Evolutionary conservation across 164 flowering plant species (phyloP).

Genomic region (Cinnamomum micranthum): DNA sequence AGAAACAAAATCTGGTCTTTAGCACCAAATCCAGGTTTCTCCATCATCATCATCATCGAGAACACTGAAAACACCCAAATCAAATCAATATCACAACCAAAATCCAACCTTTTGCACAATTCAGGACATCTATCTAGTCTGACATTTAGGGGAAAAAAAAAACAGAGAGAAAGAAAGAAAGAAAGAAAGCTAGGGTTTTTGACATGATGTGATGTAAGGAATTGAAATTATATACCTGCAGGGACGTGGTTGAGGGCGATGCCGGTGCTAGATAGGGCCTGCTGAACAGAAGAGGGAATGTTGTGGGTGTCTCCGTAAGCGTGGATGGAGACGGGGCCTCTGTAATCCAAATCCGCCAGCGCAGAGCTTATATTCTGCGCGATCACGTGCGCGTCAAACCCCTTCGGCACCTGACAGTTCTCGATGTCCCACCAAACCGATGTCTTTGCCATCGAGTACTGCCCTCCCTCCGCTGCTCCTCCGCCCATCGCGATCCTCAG

Average conservation of each 20-base stretch:
- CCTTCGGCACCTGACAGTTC: conserved; percentile 87
- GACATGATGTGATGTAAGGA: not conserved
- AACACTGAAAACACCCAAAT: no score
- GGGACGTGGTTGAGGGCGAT: conserved; percentile 89
- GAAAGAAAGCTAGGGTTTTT: not conserved
- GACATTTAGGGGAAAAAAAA: not conserved
- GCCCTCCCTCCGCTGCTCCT: conserved; percentile 18
- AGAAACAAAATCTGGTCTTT: no score
- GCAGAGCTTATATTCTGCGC: conserved; percentile 85
- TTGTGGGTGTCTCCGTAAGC: conserved; percentile 77
- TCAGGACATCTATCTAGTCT: not conserved
- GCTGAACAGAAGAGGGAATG: conserved; percentile 56
- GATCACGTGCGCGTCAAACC: conserved; percentile 65
- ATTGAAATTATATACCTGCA: conserved; percentile 39
- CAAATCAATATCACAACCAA: no score
- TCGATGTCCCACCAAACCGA: conserved; percentile 99
- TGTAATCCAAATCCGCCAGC: conserved; percentile 55
- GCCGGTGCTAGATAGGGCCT: conserved; percentile 83
- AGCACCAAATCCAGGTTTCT: no score
- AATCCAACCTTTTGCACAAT: no score
- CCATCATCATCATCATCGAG: no score
- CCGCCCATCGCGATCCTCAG: not conserved
- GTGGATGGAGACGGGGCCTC: conserved; percentile 73
- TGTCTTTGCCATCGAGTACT: conserved; percentile 57
- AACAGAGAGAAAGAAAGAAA: not conserved